Conservation (phyloP, 192 early-diverging fungal species). For the Thamnidium elegans region DNA sequence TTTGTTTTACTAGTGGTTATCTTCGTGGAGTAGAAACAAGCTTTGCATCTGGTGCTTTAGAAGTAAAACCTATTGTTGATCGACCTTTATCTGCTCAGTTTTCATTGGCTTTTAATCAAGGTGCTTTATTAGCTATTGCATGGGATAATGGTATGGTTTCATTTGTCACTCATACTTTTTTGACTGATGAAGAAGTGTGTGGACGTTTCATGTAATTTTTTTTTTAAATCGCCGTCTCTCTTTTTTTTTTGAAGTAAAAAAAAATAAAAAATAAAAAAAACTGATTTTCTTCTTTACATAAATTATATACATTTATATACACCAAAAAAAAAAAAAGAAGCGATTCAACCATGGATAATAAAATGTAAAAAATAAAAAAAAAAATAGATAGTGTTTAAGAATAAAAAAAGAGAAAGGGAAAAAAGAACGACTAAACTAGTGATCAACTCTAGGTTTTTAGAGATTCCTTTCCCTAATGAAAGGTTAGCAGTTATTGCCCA, state of each 20-base stretch:
- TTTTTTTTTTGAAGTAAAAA: too few species aligned
- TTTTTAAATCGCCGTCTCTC: slow-evolving; percentile 69
- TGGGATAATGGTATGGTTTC: slow-evolving; percentile 25
- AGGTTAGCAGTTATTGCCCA: slow-evolving; percentile 42
- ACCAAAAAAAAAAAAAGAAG: too few species aligned
- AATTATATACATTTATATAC: too few species aligned
- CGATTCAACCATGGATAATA: neutral
- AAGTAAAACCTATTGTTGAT: neutral
- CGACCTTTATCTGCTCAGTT: slow-evolving; percentile 15
- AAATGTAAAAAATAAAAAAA: neutral
- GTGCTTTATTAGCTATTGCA: slow-evolving; percentile 28
- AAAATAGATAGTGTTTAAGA: neutral
- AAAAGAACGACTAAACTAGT: neutral
- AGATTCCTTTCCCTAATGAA: slow-evolving; percentile 42
- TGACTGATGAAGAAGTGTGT: slow-evolving; percentile 61
- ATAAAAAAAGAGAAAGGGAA: too few species aligned
- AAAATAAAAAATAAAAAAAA: too few species aligned
- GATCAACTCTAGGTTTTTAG: slow-evolving; percentile 23
- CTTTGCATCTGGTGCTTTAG: neutral
- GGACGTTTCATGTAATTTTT: slow-evolving; percentile 91
- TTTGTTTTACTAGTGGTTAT: slow-evolving; percentile 38
- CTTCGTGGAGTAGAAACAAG: slow-evolving; percentile 32
- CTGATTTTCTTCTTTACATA: too few species aligned
- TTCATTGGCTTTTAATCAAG: slow-evolving; percentile 13
- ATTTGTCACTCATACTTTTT: slow-evolving; percentile 22